These are phyloP conservation scores for Fusarium albosuccineum DNA, from an alignment of 2,329 filamentous ascomycete genomes.

Conservation along the genomic window DNA sequence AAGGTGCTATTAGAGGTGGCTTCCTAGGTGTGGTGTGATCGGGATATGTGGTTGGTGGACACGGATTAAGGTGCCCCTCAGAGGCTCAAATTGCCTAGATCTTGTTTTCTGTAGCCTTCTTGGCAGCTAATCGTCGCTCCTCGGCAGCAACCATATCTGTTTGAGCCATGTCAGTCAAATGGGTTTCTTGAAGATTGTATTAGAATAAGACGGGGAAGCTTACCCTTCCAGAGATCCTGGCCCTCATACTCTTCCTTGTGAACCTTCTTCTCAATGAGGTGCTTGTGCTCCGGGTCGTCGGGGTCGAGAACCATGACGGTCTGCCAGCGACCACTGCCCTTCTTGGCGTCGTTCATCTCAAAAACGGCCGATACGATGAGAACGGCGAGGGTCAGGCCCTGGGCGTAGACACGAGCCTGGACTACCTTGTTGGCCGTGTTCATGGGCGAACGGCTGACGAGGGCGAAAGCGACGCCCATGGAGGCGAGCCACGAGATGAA, in stretches of 20 bases:
- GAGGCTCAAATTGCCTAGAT: slow-evolving; percentile 21
- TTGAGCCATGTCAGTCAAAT: slow-evolving; percentile 19
- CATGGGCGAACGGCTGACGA: slow-evolving; percentile 83
- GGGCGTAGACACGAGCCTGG: slow-evolving; percentile 93
- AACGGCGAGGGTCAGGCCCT: slow-evolving; percentile 87
- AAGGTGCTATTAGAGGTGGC: slow-evolving; percentile 21
- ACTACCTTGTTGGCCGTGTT: slow-evolving; percentile 87
- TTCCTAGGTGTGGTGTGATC: slow-evolving; percentile 1
- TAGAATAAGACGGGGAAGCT: slow-evolving; percentile 44
- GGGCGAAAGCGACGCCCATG: slow-evolving; percentile 79
- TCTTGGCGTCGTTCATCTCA: slow-evolving; percentile 82
- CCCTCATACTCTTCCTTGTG: slow-evolving; percentile 90
- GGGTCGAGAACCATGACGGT: slow-evolving; percentile 85
- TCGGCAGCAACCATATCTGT: slow-evolving; percentile 86
- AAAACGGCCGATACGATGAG: slow-evolving; percentile 85
- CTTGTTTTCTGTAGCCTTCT: slow-evolving; percentile 49
- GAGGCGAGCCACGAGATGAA: slow-evolving; percentile 84
- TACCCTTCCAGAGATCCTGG: slow-evolving; percentile 93
- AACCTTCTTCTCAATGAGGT: slow-evolving; percentile 86
- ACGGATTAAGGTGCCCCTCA: neutral
- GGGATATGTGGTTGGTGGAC: neutral
- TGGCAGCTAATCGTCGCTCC: slow-evolving; percentile 69
- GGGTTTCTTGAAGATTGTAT: neutral
- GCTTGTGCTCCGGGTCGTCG: slow-evolving; percentile 84
- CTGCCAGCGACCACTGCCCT: slow-evolving; percentile 84